These are phyloP conservation scores for Craspedostauros australis DNA, from an alignment of 108 stramenopile genomes.

Conservation along the genomic window DNA sequence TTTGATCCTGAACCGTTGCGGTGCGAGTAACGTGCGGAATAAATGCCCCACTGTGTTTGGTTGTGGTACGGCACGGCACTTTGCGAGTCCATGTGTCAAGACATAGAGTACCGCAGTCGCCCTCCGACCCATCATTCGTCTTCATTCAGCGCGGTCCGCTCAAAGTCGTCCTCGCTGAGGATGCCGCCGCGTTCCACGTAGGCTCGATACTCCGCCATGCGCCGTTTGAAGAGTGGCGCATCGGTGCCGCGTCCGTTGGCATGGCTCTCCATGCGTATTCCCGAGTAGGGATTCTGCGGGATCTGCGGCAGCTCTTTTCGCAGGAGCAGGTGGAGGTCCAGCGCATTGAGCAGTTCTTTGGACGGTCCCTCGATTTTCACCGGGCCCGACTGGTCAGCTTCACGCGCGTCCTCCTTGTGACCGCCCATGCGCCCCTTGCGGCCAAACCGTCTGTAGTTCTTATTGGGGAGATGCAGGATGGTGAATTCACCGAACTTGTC, in stretches of 20 bases:
- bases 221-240: slow-evolving; percentile 30
- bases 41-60: no score
- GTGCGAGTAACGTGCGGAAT: no score
- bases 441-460: slow-evolving; percentile 83
- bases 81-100: no score
- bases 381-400: no score
- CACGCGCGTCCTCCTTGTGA: slow-evolving; percentile 41
- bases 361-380: no score
- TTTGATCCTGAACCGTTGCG: no score
- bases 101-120: no score
- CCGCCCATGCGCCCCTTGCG: no score
- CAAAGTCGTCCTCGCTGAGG: slow-evolving; percentile 62
- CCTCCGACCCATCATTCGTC: no score
- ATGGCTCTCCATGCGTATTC: slow-evolving; percentile 66
- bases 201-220: slow-evolving; percentile 55
- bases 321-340: slow-evolving; percentile 67
- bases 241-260: slow-evolving; percentile 24
- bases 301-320: slow-evolving; percentile 26
- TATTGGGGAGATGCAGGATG: slow-evolving; percentile 80
- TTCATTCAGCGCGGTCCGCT: no score
- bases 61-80: no score
- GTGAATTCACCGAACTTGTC: slow-evolving; percentile 72
- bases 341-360: slow-evolving; percentile 49
- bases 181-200: slow-evolving; percentile 76
- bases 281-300: slow-evolving; percentile 40